Evolutionary conservation across 2,329 filamentous ascomycete genomes (phyloP).

Genomic region (Didymella exigua): DNA sequence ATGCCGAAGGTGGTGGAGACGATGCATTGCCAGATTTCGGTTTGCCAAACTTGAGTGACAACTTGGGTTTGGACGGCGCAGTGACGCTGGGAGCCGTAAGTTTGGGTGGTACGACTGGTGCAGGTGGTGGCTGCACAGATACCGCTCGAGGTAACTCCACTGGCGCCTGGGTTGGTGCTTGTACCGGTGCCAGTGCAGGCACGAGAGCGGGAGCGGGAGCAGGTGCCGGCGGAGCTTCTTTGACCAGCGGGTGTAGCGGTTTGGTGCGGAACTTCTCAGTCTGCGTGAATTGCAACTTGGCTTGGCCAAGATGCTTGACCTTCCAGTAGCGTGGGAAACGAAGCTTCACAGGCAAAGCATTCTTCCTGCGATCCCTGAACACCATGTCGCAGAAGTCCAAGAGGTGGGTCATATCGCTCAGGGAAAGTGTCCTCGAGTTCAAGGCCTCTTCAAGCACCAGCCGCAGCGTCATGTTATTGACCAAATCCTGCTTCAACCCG

Average conservation of each 20-base stretch:
- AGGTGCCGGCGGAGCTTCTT: conserved; percentile 16
- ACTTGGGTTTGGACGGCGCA: conserved; percentile 21
- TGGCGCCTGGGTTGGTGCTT: conserved; percentile 6
- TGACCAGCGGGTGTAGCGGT: conserved; percentile 17
- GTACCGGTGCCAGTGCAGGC: background rate
- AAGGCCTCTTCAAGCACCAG: conserved; percentile 63
- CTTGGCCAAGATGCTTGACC: conserved; percentile 59
- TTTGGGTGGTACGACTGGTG: background rate
- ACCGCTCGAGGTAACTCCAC: background rate
- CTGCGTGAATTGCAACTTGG: conserved; percentile 38
- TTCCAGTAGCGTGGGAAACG: conserved; percentile 64
- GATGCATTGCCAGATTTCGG: conserved; percentile 14
- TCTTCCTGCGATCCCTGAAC: conserved; percentile 56
- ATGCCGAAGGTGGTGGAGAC: conserved; percentile 21
- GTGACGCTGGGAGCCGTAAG: background rate
- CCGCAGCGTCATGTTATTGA: conserved; percentile 56
- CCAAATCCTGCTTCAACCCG: conserved; percentile 61
- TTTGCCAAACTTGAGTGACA: conserved; percentile 34
- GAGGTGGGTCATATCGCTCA: conserved; percentile 62
- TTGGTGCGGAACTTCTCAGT: conserved; percentile 30
- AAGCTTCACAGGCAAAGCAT: conserved; percentile 56
- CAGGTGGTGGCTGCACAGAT: background rate
- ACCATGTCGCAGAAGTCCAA: conserved; percentile 63
- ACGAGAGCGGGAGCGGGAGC: conserved; percentile 1
- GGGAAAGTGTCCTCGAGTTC: conserved; percentile 55